Base-by-base conservation (phyloP, 2,329 filamentous ascomycete genomes). In the Penicillium concentricum region DNA sequence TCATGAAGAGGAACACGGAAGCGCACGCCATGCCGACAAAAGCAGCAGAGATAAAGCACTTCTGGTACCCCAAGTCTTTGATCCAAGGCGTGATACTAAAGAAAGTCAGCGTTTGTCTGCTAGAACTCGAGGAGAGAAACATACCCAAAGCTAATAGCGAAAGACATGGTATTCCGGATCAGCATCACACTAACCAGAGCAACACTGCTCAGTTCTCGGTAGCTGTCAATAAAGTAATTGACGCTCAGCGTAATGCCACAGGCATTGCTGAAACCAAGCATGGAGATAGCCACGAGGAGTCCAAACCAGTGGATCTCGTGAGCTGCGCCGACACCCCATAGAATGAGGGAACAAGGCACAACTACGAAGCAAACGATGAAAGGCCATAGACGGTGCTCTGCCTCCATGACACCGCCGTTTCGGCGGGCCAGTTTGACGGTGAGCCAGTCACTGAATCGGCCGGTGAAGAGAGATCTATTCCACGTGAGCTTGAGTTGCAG, bases 101-200 rank as follows among this genome's bases (percentile, higher is more conserved):
- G 28, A 9, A 43, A 38, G 30, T 59, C 39, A 61, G 43, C 37
- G 10, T 5, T n/a, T 16, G 30, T 39, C 37, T 16, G 3, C 38
- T 16, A 39, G 16, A 35, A 44, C 15, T 20, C 1, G 1, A 39
- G 12, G 10, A 20, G 10, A 24, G n/a, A 39, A 35, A 58, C 67
- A 54, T 61, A 71, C 66, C 74, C 77, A 59, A 77, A 78, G 3
- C 74, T 71, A 47, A 80, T 75, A 0, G 75, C 78, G 60, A 81
- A 81, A 0, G 72, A 74, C 74, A 80, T 78, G 1, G 77, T 79
- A 57, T 81, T 80, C 4, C 78, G 73, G 15, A 81, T 74, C 22
- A 80, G 54, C 49, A 81, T 81, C 16, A 80, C 72, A 18, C 72
- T 76, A 4, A 69, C 72, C 67, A 77, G 72, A 0, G 72, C 74